These are phyloP conservation scores for Tothia fuscella DNA, from an alignment of 2,329 filamentous ascomycete genomes.

Conservation along the genomic window DNA sequence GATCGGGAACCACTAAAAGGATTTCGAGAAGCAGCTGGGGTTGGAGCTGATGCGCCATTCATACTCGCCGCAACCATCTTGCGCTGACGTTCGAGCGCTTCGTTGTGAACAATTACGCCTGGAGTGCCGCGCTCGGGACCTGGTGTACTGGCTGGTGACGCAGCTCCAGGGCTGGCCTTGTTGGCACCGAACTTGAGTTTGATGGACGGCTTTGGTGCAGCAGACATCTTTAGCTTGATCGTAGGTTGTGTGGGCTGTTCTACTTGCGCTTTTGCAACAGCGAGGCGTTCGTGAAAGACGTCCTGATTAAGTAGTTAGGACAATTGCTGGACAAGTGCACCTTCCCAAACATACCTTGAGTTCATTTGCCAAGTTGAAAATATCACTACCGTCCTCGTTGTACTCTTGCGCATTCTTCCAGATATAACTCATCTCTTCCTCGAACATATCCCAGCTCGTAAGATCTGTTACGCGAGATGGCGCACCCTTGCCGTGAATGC, in stretches of 20 bases:
- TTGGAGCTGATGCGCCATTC: conserved; percentile 24
- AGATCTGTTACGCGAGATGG: conserved; percentile 53
- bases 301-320: no score
- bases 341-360: conserved; percentile 53
- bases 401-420: conserved; percentile 84
- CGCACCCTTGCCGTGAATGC: conserved; percentile 55
- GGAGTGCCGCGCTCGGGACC: conserved; percentile 31
- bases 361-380: conserved; percentile 63
- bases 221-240: conserved; percentile 59
- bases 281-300: conserved; percentile 45
- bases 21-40: conserved; percentile 16
- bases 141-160: conserved; percentile 25
- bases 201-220: conserved; percentile 36
- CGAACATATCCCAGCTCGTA: conserved; percentile 72
- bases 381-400: conserved; percentile 84
- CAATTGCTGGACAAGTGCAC: background rate
- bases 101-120: conserved; percentile 41
- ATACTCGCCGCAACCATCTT: conserved; percentile 39
- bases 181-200: conserved; percentile 54
- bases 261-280: conserved; percentile 59
- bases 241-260: conserved; percentile 62
- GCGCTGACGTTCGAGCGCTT: conserved; percentile 41
- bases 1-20: conserved; percentile 18
- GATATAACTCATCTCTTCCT: conserved; percentile 65
- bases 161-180: conserved; percentile 26